Evolutionary conservation across 225 moss, liverwort and hornwort genomes (phyloP), one percentile per base, ranked within the genome.

Genomic region (Neckera pumila): DNA sequence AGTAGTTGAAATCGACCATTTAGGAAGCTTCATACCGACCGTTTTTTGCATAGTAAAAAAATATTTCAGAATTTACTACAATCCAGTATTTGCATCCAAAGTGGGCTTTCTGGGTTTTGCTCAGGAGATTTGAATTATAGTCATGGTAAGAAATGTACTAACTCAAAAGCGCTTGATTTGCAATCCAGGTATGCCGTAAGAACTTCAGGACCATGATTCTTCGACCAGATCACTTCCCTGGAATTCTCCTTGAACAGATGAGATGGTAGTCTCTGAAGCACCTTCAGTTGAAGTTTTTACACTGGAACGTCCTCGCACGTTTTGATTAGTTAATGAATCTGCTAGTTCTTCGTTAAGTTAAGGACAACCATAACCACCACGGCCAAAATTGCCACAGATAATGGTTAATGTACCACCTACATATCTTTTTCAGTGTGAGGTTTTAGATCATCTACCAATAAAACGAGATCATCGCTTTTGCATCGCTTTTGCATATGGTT

Each of bases 181-280:
- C 58, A 82, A 84, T 94, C 84, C 84, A 98, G 96, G 89, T 90
- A 31, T 91, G 94, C 53, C 92, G 92, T 38, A 64, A 84, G 62
- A 87, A 91, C 65, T 96, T 92, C 87, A 89, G 56, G 76, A 86
- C 79, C 17, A 94, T 95, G 65, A 81, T 89, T 51, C 75, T 98
- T 86, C 89, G 87, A 65, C 96, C 96, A 28, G 88, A 83, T 19
- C 92, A 96, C 85, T 96, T 98, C 77, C 88, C 92, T 63, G 92
- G 91, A 76, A 88, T 98, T 88, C 94, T 98, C 87, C 96, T 98
- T 73, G 96, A 98, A 53, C 94, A 96, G 90, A 96, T 95, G 78
- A 87, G 92, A 38, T 84, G 58, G 26, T 54, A 66, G 22, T 56
- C 70, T 81, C 34, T 67, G 14, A 17, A 76, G 47, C 56, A 85